A percentile compares a stretch with the other conserved stretches of the same genome.
Evolutionary conservation across 2,329 filamentous ascomycete species (phyloP).

Genomic region (Lecanoromycetidae sp.): DNA sequence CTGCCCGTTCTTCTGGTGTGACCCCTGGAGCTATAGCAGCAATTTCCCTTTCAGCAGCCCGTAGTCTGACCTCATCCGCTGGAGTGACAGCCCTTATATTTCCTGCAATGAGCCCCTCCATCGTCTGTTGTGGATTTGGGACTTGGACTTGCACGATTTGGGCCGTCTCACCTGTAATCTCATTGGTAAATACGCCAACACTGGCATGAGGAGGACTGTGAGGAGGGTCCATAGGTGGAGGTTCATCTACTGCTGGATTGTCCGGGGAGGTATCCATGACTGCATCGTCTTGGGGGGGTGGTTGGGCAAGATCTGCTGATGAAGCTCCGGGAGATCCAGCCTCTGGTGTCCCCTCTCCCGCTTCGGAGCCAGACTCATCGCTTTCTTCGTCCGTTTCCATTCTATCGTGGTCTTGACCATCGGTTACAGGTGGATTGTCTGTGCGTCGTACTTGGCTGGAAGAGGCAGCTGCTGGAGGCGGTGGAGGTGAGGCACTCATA

Average conservation of each 20-base stretch:
- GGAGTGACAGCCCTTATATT: not conserved
- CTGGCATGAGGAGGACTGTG: not conserved
- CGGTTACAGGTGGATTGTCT: not conserved
- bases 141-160: conserved; percentile 5
- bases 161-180: not conserved
- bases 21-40: not conserved
- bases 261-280: conserved; percentile 17
- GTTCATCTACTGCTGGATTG: not conserved
- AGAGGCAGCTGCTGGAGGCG: not conserved
- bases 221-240: not conserved
- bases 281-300: conserved; percentile 6
- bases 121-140: too few relatives aligned
- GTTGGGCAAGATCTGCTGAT: not conserved
- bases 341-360: conserved; percentile 7
- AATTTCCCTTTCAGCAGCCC: too few relatives aligned
- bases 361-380: conserved; percentile 11
- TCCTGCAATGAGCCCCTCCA: too few relatives aligned
- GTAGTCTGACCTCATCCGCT: too few relatives aligned
- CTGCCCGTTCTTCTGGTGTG: not conserved
- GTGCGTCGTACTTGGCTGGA: not conserved
- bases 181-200: not conserved
- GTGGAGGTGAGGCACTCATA: conserved; percentile 4
- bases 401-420: conserved; percentile 19
- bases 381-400: conserved; percentile 18
- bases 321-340: conserved; percentile 6